Evolutionary conservation across 345 rosid genomes (phyloP).

Genomic region (Salix caprea): DNA sequence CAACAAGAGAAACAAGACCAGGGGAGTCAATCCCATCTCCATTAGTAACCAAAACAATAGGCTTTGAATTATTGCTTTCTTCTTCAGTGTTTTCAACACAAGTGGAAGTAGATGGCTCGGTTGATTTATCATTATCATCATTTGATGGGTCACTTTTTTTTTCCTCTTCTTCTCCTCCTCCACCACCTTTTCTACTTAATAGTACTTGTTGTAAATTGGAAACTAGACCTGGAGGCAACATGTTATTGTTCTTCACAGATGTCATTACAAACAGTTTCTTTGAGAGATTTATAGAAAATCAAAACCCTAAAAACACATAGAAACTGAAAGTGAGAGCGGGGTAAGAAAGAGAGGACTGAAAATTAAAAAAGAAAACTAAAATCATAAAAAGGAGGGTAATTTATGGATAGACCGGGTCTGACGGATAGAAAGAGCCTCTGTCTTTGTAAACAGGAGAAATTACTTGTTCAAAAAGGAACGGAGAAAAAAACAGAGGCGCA

Average conservation of each 20-base stretch:
- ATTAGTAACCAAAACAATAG: constrained; percentile 76
- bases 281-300: constrained; percentile 7
- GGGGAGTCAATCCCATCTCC: constrained; percentile 90
- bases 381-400: background rate
- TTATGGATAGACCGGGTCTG: background rate
- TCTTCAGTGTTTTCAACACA: constrained; percentile 37
- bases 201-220: constrained; percentile 86
- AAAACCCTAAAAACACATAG: constrained; percentile 30
- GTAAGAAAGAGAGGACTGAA: background rate
- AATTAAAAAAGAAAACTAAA: background rate
- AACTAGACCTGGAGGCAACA: constrained; percentile 71
- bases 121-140: constrained; percentile 20
- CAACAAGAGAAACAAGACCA: constrained; percentile 80
- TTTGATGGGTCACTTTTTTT: constrained; percentile 3
- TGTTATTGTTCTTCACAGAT: constrained; percentile 47
- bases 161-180: constrained; percentile 1
- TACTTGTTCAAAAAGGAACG: background rate
- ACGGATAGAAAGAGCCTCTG: background rate
- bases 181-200: constrained; percentile 41
- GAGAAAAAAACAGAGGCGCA: background rate
- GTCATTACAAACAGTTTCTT: constrained; percentile 22
- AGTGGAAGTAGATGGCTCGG: constrained; percentile 52
- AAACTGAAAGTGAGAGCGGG: background rate
- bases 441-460: background rate
- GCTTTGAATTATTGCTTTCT: constrained; percentile 43